Conservation (phyloP, 257 asterid genomes). For the Ehretia macrophylla region DNA sequence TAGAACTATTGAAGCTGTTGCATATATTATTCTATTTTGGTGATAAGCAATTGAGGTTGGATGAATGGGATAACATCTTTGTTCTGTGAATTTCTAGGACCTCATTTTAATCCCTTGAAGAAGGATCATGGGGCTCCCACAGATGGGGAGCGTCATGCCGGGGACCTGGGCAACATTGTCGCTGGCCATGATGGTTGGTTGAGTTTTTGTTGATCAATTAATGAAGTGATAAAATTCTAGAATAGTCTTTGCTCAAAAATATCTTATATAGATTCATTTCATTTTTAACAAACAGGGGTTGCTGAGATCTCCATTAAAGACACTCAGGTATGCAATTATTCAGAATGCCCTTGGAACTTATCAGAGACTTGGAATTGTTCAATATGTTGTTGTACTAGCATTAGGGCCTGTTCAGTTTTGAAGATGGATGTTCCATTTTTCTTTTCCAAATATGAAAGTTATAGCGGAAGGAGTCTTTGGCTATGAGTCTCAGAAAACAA, state of each 20-base stretch:
- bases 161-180: constrained; percentile 80
- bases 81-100: constrained; percentile 40
- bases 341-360: neutral
- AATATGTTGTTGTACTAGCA: neutral
- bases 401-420: too few relatives aligned
- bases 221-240: neutral
- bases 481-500: too few relatives aligned
- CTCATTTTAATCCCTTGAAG: constrained; percentile 84
- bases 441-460: too few relatives aligned
- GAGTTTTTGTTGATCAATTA: constrained; percentile 1
- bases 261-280: constrained; percentile 4
- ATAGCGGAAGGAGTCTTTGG: too few relatives aligned
- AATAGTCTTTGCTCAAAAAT: neutral
- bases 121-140: constrained; percentile 81
- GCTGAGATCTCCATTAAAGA: constrained; percentile 63
- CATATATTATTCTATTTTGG: too few relatives aligned
- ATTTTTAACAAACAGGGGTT: constrained; percentile 47
- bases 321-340: constrained; percentile 40
- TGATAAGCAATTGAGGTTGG: neutral
- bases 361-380: neutral
- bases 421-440: too few relatives aligned
- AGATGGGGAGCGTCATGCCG: constrained; percentile 76
- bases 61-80: constrained; percentile 1
- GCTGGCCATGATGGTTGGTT: constrained; percentile 71
- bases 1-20: neutral